Percentiles rank a stretch among this genome's conserved stretches.
Conservation (phyloP, 2,329 filamentous ascomycete genomes). For the Xylaria sp. region DNA sequence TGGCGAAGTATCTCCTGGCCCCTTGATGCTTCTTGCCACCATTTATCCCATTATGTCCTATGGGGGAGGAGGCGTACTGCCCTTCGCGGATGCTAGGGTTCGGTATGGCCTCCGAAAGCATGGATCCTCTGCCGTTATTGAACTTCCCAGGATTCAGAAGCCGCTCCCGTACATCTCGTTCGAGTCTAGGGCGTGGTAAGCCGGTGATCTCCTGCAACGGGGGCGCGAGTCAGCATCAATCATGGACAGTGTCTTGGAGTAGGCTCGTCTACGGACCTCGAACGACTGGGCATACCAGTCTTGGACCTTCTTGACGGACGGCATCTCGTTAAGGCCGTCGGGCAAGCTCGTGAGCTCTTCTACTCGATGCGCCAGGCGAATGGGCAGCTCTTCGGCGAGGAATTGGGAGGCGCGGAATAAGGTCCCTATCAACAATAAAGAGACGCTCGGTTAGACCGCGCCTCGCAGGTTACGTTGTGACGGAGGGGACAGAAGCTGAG, state of each 20-base stretch:
- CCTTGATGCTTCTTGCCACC: slow-evolving; percentile 63
- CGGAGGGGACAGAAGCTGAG: slow-evolving; percentile 18
- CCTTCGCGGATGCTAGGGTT: slow-evolving; percentile 91
- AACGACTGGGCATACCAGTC: slow-evolving; percentile 99
- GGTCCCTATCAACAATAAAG: slow-evolving; percentile 59
- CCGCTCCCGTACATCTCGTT: slow-evolving; percentile 79
- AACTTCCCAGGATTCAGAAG: slow-evolving; percentile 75
- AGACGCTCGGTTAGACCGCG: slow-evolving; percentile 33
- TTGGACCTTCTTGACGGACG: slow-evolving; percentile 91
- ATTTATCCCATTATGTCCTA: slow-evolving; percentile 58
- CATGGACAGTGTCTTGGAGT: slow-evolving; percentile 40
- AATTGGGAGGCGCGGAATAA: slow-evolving; percentile 98
- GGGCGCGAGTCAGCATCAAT: slow-evolving; percentile 50
- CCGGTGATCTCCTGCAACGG: slow-evolving; percentile 85
- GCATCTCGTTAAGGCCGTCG: slow-evolving; percentile 97
- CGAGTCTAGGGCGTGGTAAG: slow-evolving; percentile 80
- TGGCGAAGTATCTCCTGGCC: slow-evolving; percentile 85
- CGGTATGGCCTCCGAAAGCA: slow-evolving; percentile 83
- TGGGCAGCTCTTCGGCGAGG: slow-evolving; percentile 96
- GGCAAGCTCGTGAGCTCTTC: slow-evolving; percentile 92
- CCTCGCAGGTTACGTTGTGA: slow-evolving; percentile 23
- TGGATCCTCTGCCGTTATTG: slow-evolving; percentile 64
- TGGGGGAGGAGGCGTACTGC: slow-evolving; percentile 74
- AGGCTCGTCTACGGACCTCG: slow-evolving; percentile 69
- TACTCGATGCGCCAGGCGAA: slow-evolving; percentile 94